These are phyloP conservation scores for Colletotrichum gloeosporioides DNA, from an alignment of 2,329 filamentous ascomycete species.

Conservation along the genomic window DNA sequence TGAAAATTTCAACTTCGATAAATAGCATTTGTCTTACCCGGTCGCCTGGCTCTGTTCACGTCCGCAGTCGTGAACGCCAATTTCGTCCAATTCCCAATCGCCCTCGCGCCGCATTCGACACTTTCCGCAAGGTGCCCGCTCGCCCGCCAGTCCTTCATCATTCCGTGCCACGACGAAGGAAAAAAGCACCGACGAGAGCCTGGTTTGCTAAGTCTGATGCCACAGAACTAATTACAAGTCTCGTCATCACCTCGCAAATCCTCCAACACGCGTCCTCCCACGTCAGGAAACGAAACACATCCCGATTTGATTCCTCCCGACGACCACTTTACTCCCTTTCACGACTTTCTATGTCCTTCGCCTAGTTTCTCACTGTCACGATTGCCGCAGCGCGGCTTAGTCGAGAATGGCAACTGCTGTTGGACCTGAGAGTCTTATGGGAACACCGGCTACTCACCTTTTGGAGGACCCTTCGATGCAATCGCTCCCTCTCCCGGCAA, in stretches of 20 bases:
- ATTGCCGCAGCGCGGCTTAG: constrained; percentile 55
- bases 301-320: background rate
- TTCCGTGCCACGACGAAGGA: background rate
- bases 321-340: constrained; percentile 17
- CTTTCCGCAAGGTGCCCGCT: background rate
- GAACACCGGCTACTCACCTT: constrained; percentile 21
- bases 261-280: background rate
- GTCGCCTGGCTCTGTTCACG: constrained; percentile 16
- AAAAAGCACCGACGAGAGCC: background rate
- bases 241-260: background rate
- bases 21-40: constrained; percentile 28
- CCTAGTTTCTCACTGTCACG: constrained; percentile 46
- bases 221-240: constrained; percentile 12
- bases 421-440: constrained; percentile 40
- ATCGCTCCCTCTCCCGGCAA: constrained; percentile 30
- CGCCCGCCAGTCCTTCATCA: background rate
- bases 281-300: constrained; percentile 13
- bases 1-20: constrained; percentile 22
- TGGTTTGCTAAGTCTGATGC: background rate
- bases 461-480: constrained; percentile 24
- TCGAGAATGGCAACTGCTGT: constrained; percentile 47
- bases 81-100: constrained; percentile 19
- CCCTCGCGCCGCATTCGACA: constrained; percentile 14
- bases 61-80: constrained; percentile 18
- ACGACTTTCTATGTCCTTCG: constrained; percentile 43